These are phyloP conservation scores for Eutrema japonicum DNA, from an alignment of 345 rosid genomes.

Conservation along the genomic window DNA sequence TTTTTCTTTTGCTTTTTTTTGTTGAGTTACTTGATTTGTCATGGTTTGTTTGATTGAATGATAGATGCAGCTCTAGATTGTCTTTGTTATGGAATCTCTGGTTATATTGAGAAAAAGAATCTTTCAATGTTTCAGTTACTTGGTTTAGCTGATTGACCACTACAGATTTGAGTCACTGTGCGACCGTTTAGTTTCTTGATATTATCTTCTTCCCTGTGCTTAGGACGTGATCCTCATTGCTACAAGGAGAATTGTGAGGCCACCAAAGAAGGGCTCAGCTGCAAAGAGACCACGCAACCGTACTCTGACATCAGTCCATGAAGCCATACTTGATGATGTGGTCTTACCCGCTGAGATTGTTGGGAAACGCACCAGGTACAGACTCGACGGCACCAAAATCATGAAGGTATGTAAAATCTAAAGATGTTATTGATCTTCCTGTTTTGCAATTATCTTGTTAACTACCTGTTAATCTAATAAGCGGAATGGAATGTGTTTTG, in stretches of 20 bases:
- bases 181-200: neutral
- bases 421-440: neutral
- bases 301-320: slow-evolving; percentile 79
- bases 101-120: neutral
- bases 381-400: slow-evolving; percentile 82
- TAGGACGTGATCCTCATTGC: slow-evolving; percentile 84
- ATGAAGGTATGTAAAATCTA: slow-evolving; percentile 58
- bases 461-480: neutral
- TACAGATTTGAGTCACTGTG: neutral
- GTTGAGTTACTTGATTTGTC: neutral
- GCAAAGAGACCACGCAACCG: slow-evolving; percentile 89
- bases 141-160: neutral
- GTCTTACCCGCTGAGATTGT: slow-evolving; percentile 93
- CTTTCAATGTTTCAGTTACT: neutral
- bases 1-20: neutral
- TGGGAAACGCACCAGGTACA: slow-evolving; percentile 78
- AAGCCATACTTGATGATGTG: slow-evolving; percentile 85
- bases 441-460: neutral
- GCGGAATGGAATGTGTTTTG: neutral
- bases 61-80: neutral
- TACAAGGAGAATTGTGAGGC: slow-evolving; percentile 76
- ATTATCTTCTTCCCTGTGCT: neutral
- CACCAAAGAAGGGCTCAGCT: slow-evolving; percentile 95
- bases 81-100: neutral
- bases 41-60: neutral